Conservation (phyloP, 768 basidiomycete species). For the Gloeopeniophorella convolvens region DNA sequence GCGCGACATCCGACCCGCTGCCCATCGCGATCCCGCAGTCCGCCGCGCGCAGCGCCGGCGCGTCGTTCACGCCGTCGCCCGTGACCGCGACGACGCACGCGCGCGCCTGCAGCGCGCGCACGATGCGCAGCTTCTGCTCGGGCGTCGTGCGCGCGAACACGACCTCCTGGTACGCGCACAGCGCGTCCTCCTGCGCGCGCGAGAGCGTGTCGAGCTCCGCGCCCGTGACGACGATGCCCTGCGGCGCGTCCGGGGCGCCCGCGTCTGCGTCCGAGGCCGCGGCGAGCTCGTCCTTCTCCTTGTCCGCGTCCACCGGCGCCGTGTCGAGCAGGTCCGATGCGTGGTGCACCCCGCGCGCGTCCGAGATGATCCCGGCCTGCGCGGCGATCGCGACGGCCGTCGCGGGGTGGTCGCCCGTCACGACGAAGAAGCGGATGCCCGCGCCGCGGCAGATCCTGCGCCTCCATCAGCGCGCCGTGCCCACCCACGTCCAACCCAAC, state of each 20-base stretch:
- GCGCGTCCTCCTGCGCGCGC: slow-evolving; percentile 19
- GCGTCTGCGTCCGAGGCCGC: slow-evolving; percentile 7
- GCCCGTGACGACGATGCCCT: slow-evolving; percentile 40
- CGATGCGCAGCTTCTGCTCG: slow-evolving; percentile 60
- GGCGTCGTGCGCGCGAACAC: slow-evolving; percentile 61
- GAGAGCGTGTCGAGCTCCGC: slow-evolving; percentile 24
- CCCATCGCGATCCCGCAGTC: slow-evolving; percentile 61
- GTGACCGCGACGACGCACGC: slow-evolving; percentile 56
- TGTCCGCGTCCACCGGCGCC: slow-evolving; percentile 26
- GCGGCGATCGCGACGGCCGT: slow-evolving; percentile 59
- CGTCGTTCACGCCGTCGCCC: slow-evolving; percentile 62
- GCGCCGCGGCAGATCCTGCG: slow-evolving; percentile 42
- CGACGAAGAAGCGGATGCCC: slow-evolving; percentile 58
- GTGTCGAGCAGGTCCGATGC: slow-evolving; percentile 33
- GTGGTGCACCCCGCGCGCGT: slow-evolving; percentile 31
- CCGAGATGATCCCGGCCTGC: slow-evolving; percentile 52
- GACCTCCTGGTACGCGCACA: slow-evolving; percentile 38
- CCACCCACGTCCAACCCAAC: background rate
- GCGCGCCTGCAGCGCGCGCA: slow-evolving; percentile 47
- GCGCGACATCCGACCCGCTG: slow-evolving; percentile 43
- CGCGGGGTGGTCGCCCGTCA: slow-evolving; percentile 52
- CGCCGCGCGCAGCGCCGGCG: slow-evolving; percentile 50
- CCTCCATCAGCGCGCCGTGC: background rate
- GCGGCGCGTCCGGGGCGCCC: slow-evolving; percentile 8
- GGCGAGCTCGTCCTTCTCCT: slow-evolving; percentile 30